Evolutionary conservation across 2,329 filamentous ascomycete species (phyloP).

Genomic region (Cladosporium sp.): DNA sequence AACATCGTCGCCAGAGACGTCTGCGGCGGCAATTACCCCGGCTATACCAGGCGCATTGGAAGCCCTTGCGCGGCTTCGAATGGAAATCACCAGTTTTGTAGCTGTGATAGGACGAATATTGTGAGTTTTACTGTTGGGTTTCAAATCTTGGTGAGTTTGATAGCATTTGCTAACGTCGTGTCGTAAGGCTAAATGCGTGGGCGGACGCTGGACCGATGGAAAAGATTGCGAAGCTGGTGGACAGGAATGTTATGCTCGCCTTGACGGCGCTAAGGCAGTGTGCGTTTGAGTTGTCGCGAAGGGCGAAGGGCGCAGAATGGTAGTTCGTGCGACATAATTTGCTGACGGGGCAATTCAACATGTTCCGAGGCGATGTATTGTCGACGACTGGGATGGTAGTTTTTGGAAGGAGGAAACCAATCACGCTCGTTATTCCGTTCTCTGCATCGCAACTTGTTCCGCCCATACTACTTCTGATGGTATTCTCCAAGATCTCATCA

Average conservation of each 20-base stretch:
- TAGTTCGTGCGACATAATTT: too few relatives aligned
- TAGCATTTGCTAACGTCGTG: too few relatives aligned
- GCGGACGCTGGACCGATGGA: constrained; percentile 2
- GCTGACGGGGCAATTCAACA: too few relatives aligned
- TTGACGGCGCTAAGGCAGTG: not conserved
- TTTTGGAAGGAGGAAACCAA: too few relatives aligned
- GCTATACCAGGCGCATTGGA: not conserved
- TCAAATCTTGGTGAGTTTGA: too few relatives aligned
- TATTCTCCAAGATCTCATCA: too few relatives aligned
- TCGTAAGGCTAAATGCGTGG: constrained; percentile 1
- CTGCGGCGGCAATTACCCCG: not conserved
- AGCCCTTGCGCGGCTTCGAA: not conserved
- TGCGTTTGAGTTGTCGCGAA: not conserved
- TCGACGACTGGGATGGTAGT: too few relatives aligned
- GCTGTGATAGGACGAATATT: constrained; percentile 5
- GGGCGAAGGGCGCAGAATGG: too few relatives aligned
- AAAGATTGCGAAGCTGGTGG: not conserved
- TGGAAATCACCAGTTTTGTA: constrained; percentile 3
- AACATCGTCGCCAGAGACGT: not conserved
- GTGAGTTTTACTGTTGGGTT: not conserved
- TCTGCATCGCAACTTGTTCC: too few relatives aligned
- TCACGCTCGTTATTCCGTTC: too few relatives aligned
- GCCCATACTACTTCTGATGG: too few relatives aligned
- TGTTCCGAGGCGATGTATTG: too few relatives aligned
- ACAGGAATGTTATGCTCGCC: not conserved